A percentile compares a stretch with the other conserved stretches of the same genome.
phyloP scores from a whole-genome alignment of 352 stramenopile genomes.

The Phytophthora nicotianae region DNA sequence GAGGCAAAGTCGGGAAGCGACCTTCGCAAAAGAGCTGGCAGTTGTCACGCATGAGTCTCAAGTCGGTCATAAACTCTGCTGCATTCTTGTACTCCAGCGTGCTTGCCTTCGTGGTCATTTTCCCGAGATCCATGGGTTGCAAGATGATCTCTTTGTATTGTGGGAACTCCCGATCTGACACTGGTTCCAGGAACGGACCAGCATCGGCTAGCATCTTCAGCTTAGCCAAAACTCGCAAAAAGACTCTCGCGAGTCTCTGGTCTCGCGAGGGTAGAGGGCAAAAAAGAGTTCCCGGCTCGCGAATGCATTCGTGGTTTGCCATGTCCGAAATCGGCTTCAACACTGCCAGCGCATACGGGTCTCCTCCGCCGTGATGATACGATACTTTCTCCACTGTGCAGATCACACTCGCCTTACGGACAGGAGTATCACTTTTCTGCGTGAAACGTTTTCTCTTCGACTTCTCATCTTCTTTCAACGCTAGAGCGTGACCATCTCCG shows the following conservation, averaged over 20 bases:
- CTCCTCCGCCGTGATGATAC: slow-evolving; percentile 81
- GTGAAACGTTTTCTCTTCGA: slow-evolving; percentile 78
- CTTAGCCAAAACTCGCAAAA: slow-evolving; percentile 69
- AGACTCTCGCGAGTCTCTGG: slow-evolving; percentile 61
- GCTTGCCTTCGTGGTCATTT: slow-evolving; percentile 61
- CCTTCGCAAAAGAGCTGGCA: slow-evolving; percentile 83
- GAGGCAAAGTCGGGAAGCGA: slow-evolving; percentile 75
- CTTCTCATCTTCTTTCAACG: slow-evolving; percentile 83
- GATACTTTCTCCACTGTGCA: slow-evolving; percentile 70
- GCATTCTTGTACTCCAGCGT: slow-evolving; percentile 60
- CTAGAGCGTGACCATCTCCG: slow-evolving; percentile 73
- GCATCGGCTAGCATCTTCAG: slow-evolving; percentile 64
- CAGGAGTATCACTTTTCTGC: slow-evolving; percentile 67
- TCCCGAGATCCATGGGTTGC: slow-evolving; percentile 74
- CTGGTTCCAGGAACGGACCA: slow-evolving; percentile 77
- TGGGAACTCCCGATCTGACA: slow-evolving; percentile 81
- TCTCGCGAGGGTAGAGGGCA: slow-evolving; percentile 68
- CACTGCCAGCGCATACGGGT: slow-evolving; percentile 75
- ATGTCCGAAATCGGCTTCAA: slow-evolving; percentile 49
- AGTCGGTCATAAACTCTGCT: slow-evolving; percentile 62
- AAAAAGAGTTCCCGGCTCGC: slow-evolving; percentile 42
- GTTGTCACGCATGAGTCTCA: slow-evolving; percentile 79
- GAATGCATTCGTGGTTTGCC: slow-evolving; percentile 33
- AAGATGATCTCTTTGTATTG: slow-evolving; percentile 87
- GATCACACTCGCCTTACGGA: slow-evolving; percentile 54